A percentile compares a stretch with the other conserved stretches of the same genome.
These are phyloP conservation scores for Teunomyces barrocoloradensis DNA, from an alignment of 805 yeast species.

Conservation along the genomic window DNA sequence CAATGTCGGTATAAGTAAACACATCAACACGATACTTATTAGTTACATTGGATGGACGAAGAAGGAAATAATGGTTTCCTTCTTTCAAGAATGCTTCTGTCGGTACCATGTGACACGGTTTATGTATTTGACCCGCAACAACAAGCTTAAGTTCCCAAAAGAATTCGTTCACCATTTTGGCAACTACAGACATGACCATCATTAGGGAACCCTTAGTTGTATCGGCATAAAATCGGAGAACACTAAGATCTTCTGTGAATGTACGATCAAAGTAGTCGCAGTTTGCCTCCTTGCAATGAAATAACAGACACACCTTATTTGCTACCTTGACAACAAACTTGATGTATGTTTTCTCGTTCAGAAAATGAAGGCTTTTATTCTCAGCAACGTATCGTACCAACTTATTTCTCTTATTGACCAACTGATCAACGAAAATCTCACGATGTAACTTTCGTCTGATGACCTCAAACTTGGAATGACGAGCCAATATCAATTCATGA, in stretches of 20 bases:
- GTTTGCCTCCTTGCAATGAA: not conserved
- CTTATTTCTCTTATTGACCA: not conserved
- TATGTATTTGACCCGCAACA: not conserved
- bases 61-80: not conserved
- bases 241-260: conserved; percentile 9
- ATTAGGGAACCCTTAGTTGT: conserved; percentile 7
- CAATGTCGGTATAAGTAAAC: not conserved
- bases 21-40: not conserved
- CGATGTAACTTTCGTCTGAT: not conserved
- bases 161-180: conserved; percentile 3
- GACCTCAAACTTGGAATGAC: not conserved
- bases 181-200: conserved; percentile 7
- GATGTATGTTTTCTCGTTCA: not conserved
- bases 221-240: conserved; percentile 9
- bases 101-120: not conserved
- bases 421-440: not conserved
- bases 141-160: not conserved
- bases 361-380: not conserved
- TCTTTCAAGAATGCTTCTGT: not conserved
- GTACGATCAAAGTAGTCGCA: not conserved
- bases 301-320: conserved; percentile 1
- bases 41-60: not conserved
- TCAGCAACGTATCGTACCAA: not conserved
- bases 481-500: not conserved
- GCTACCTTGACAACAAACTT: not conserved